A percentile compares a stretch with the other conserved stretches of the same genome.
phyloP scores from a whole-genome alignment of 352 stramenopile genomes.

The Phytophthora pseudosyringae region DNA sequence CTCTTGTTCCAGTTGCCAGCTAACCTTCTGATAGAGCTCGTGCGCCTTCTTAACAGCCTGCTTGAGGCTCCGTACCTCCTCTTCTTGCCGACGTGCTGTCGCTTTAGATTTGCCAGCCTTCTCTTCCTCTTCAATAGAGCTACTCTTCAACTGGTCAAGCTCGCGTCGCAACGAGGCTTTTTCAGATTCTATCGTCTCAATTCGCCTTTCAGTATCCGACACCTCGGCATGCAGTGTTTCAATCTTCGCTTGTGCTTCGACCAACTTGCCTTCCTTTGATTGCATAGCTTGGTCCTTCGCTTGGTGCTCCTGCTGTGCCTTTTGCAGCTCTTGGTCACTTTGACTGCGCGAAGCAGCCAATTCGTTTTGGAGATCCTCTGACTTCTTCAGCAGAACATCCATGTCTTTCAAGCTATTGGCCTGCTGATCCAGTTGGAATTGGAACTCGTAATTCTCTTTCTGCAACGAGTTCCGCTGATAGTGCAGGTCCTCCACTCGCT shows the following conservation, averaged over 20 bases:
- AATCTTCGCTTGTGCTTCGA: constrained; percentile 34
- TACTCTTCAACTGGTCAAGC: constrained; percentile 41
- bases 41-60: constrained; percentile 66
- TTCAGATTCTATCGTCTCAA: constrained; percentile 37
- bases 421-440: constrained; percentile 71
- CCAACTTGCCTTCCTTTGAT: constrained; percentile 41
- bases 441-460: constrained; percentile 79
- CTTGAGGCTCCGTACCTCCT: constrained; percentile 66
- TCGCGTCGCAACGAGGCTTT: constrained; percentile 43
- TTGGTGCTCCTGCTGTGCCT: constrained; percentile 25
- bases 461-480: constrained; percentile 76
- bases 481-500: constrained; percentile 72
- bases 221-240: constrained; percentile 27
- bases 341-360: constrained; percentile 38
- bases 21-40: constrained; percentile 62
- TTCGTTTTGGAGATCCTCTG: constrained; percentile 50
- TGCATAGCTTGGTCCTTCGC: constrained; percentile 35
- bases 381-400: constrained; percentile 40
- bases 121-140: constrained; percentile 57
- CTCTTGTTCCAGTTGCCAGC: constrained; percentile 64
- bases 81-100: constrained; percentile 47
- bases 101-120: constrained; percentile 50
- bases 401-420: constrained; percentile 55
- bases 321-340: constrained; percentile 23
- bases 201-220: constrained; percentile 18